A percentile compares a stretch with the other conserved stretches of the same genome.
These are phyloP conservation scores for Dendrothele bispora DNA, from an alignment of 768 basidiomycete species.

Conservation along the genomic window DNA sequence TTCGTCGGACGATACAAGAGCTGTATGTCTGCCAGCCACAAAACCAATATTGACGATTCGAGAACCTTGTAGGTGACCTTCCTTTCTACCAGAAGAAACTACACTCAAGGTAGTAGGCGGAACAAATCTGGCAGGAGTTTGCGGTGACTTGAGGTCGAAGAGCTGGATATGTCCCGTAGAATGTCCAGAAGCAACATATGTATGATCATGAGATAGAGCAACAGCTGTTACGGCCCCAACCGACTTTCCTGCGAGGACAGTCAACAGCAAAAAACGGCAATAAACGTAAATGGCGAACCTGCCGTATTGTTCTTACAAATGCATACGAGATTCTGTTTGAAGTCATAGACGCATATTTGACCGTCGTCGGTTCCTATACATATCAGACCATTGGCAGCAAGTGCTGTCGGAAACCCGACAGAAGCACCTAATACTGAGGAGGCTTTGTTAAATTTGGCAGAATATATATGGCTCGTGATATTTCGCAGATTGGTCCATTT, in stretches of 20 bases:
- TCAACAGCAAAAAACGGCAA: slow-evolving; percentile 12
- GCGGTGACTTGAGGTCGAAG: slow-evolving; percentile 75
- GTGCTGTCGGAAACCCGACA: slow-evolving; percentile 70
- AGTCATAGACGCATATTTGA: slow-evolving; percentile 82
- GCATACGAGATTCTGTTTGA: slow-evolving; percentile 80
- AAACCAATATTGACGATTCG: slow-evolving; percentile 83
- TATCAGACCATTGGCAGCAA: slow-evolving; percentile 84
- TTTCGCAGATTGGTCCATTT: slow-evolving; percentile 70
- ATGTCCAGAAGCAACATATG: slow-evolving; percentile 89
- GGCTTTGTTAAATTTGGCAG: slow-evolving; percentile 53
- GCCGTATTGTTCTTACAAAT: slow-evolving; percentile 71
- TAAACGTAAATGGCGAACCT: slow-evolving; percentile 42
- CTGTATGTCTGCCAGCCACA: slow-evolving; percentile 89
- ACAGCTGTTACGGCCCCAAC: slow-evolving; percentile 85
- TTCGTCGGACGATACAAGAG: slow-evolving; percentile 88
- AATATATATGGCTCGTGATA: slow-evolving; percentile 58
- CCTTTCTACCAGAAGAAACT: slow-evolving; percentile 76
- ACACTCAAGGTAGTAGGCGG: slow-evolving; percentile 65
- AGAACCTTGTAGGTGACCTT: slow-evolving; percentile 82
- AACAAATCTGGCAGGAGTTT: slow-evolving; percentile 66
- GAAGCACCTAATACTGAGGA: slow-evolving; percentile 60
- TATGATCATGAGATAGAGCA: slow-evolving; percentile 90
- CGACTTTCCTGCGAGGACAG: slow-evolving; percentile 43
- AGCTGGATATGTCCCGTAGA: slow-evolving; percentile 81
- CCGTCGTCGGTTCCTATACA: slow-evolving; percentile 87